Evolutionary conservation across 2,329 filamentous ascomycete species (phyloP), one percentile per base, ranked within the genome.

Genomic region (Hawksworthiomyces lignivorus): DNA sequence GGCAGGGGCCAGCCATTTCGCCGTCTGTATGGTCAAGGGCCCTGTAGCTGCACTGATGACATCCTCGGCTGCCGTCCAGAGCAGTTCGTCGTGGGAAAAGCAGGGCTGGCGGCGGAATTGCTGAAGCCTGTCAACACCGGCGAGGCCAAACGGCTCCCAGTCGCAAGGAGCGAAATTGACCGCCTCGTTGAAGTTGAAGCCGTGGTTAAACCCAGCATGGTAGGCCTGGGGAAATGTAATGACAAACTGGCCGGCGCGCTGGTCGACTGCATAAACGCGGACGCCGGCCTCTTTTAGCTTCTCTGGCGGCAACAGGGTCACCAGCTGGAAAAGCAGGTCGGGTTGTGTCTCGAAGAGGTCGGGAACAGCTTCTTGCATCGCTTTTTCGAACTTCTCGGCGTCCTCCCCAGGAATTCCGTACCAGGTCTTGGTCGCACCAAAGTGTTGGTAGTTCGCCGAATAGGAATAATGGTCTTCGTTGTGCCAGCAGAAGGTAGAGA

Each of bases 401-500:
- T 97, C 92, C 32, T 87, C 85, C 12, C 85, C 90, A 0, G 92
- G 92, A 51, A 98, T 96, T 4, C 92, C 92, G 55, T 98, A 98
- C 92, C 92, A 98, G 0, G 92, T 98, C 67, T 98, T 98, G 2
- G 92, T 98, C 2, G 89, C 88, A 9, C 92, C 92, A 55, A 98
- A 94, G 55, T 98, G 92, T 60, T 98, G 92, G 55, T 97, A 98
- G 52, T 98, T 98, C 39, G 92, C 85, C 1, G 92, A 98, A 59
- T 97, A 98, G 2, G 92, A 84, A 58, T 95, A 96, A 57, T 98
- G 92, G 56, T 98, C 92, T 57, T 98, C 92, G 50, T 95, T 96
- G 60, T 98, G 92, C 92, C 92, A 98, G 62, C 92, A 98, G 57
- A 98, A 98, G 0, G 92, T 97, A 0, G 92, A 98, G 60, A 98